These are phyloP conservation scores for Camptophora hylomeconis DNA, from an alignment of 2,329 filamentous ascomycete species.

Conservation along the genomic window DNA sequence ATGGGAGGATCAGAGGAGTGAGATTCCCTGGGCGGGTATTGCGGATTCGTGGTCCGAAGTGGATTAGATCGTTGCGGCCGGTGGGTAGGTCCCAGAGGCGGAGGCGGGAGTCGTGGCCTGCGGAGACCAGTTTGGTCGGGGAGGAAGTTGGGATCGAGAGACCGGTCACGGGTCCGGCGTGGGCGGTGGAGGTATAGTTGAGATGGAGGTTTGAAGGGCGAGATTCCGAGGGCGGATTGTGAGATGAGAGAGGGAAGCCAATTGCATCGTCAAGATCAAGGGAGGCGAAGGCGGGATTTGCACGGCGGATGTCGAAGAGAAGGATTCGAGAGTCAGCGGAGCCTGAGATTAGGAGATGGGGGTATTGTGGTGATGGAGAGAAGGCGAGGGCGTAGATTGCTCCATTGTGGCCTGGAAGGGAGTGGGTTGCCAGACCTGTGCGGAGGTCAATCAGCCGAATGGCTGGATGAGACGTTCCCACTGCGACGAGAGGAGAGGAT, in stretches of 20 bases:
- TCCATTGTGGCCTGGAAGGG: conserved; percentile 53
- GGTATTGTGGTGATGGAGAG: conserved; percentile 59
- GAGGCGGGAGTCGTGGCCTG: conserved; percentile 72
- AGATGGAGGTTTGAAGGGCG: conserved; percentile 22
- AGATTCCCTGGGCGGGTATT: conserved; percentile 49
- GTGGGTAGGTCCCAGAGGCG: conserved; percentile 74
- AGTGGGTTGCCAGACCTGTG: conserved; percentile 63
- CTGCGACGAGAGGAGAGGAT: conserved; percentile 67
- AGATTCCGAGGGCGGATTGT: conserved; percentile 9
- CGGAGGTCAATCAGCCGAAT: conserved; percentile 78
- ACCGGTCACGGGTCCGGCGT: conserved; percentile 72
- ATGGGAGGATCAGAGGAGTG: conserved; percentile 48
- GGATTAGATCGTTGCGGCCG: conserved; percentile 75
- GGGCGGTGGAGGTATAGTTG: conserved; percentile 45
- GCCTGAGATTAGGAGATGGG: conserved; percentile 65
- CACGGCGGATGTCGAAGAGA: conserved; percentile 76
- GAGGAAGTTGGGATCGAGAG: conserved; percentile 75
- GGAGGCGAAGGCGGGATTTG: conserved; percentile 60
- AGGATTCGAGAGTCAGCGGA: conserved; percentile 74
- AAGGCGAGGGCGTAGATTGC: conserved; percentile 60
- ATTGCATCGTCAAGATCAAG: conserved; percentile 75
- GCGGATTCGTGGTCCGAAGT: conserved; percentile 70
- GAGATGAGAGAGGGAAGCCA: conserved; percentile 41
- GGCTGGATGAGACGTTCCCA: conserved; percentile 72
- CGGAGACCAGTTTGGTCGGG: conserved; percentile 61